These are phyloP conservation scores for Mycothermus thermophilus DNA, from an alignment of 495 filamentous ascomycete genomes.

Conservation along the genomic window DNA sequence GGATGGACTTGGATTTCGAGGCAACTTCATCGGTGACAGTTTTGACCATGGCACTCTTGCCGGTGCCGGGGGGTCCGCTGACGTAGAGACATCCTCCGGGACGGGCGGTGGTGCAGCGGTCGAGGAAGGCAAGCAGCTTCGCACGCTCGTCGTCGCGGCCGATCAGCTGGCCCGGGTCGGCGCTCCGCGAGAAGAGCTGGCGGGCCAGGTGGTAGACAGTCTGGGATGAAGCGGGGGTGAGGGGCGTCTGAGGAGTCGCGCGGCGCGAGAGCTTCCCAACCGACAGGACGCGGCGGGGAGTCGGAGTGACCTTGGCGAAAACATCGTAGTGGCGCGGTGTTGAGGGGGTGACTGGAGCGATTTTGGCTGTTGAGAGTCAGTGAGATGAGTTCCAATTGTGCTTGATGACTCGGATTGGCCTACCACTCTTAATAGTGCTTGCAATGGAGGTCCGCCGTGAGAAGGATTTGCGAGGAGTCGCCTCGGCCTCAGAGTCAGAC, in stretches of 20 bases:
- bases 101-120: conserved; percentile 41
- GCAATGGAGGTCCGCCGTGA: conserved; percentile 6
- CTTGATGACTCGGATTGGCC: background rate
- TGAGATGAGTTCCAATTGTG: background rate
- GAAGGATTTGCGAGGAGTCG: conserved; percentile 17
- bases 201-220: conserved; percentile 77
- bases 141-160: conserved; percentile 70
- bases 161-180: conserved; percentile 59
- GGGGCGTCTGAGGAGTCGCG: conserved; percentile 44
- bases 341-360: conserved; percentile 47
- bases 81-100: conserved; percentile 85
- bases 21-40: conserved; percentile 53
- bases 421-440: conserved; percentile 9
- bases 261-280: conserved; percentile 37
- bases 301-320: conserved; percentile 29
- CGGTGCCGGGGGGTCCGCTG: conserved; percentile 89
- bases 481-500: conserved; percentile 8
- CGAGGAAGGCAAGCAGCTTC: conserved; percentile 56
- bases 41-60: conserved; percentile 84
- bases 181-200: conserved; percentile 71
- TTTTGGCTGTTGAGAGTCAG: conserved; percentile 1
- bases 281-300: conserved; percentile 36
- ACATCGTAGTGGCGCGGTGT: conserved; percentile 45
- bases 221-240: conserved; percentile 46
- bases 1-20: conserved; percentile 35